Conservation (phyloP, 2,329 filamentous ascomycete genomes). For the Colletotrichum aenigma region DNA sequence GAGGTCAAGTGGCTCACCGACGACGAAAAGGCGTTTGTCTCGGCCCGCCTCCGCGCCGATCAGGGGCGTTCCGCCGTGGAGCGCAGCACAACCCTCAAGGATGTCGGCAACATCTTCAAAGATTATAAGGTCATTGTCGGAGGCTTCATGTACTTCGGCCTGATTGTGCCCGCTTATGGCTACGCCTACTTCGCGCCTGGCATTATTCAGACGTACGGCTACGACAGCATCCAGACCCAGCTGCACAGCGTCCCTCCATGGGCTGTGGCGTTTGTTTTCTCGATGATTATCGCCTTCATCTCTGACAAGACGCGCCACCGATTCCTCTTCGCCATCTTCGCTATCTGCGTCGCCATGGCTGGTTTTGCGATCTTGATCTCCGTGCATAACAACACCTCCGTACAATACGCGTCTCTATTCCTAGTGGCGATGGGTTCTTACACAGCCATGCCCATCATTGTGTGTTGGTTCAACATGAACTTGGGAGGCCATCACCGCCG, state of each 20-base stretch:
- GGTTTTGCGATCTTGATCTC: constrained; percentile 78
- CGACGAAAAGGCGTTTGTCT: constrained; percentile 72
- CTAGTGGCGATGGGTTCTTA: constrained; percentile 81
- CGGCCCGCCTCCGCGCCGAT: constrained; percentile 69
- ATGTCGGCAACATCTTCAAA: constrained; percentile 69
- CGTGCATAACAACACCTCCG: constrained; percentile 68
- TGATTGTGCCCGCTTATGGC: constrained; percentile 78
- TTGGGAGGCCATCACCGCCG: constrained; percentile 74
- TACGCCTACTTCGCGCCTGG: constrained; percentile 80
- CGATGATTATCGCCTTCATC: constrained; percentile 73
- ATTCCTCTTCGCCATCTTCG: constrained; percentile 72
- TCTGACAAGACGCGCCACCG: constrained; percentile 78
- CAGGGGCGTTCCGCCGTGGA: constrained; percentile 71
- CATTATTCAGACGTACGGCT: constrained; percentile 72
- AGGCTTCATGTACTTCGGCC: constrained; percentile 81
- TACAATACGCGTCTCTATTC: constrained; percentile 83
- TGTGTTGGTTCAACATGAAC: constrained; percentile 87
- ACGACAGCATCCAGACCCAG: constrained; percentile 61
- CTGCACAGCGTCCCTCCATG: constrained; percentile 63
- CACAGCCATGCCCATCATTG: constrained; percentile 86
- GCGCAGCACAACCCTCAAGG: constrained; percentile 60
- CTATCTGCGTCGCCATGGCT: constrained; percentile 70
- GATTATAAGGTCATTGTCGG: constrained; percentile 77
- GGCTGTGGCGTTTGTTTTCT: constrained; percentile 76
- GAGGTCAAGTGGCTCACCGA: constrained; percentile 73